Percentiles rank a stretch among this genome's conserved stretches.
Evolutionary conservation across 2,329 filamentous ascomycete genomes (phyloP).

Genomic region (Pseudofabraea citricarpa): DNA sequence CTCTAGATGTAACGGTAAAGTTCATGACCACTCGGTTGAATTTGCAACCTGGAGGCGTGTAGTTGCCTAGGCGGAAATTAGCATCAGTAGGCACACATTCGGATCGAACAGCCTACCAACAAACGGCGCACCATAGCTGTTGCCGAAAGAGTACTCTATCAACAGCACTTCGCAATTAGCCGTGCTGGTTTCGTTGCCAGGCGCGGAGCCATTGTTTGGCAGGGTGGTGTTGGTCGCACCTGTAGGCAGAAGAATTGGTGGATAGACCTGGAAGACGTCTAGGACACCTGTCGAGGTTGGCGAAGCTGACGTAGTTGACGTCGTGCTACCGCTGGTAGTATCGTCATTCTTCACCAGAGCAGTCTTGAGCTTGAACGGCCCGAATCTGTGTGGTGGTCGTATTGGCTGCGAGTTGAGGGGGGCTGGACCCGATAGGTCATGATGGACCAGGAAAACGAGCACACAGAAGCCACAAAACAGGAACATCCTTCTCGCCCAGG

Average conservation of each 20-base stretch:
- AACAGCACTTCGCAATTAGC: constrained; percentile 49
- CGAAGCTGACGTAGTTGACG: constrained; percentile 17
- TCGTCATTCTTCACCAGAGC: constrained; percentile 18
- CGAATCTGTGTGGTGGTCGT: neutral
- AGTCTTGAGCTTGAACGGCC: neutral
- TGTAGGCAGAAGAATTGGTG: constrained; percentile 53
- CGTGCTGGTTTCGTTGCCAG: constrained; percentile 17
- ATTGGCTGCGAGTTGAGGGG: neutral
- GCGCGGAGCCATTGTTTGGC: constrained; percentile 18
- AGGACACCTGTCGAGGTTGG: constrained; percentile 33
- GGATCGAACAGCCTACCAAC: constrained; percentile 48
- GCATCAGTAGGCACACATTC: neutral
- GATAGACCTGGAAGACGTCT: constrained; percentile 65
- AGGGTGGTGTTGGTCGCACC: constrained; percentile 34
- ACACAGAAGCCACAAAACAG: neutral
- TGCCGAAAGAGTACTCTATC: constrained; percentile 67
- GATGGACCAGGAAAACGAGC: neutral
- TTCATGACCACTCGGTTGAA: constrained; percentile 76
- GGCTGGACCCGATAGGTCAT: neutral
- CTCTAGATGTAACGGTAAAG: constrained; percentile 66
- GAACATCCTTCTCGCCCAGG: too few relatives aligned
- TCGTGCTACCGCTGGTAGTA: constrained; percentile 4
- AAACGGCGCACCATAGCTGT: constrained; percentile 69
- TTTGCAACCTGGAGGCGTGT: constrained; percentile 60
- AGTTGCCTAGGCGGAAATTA: constrained; percentile 42